phyloP scores from a whole-genome alignment of 169 alveolate species.

The Plasmodium cynomolgi region DNA sequence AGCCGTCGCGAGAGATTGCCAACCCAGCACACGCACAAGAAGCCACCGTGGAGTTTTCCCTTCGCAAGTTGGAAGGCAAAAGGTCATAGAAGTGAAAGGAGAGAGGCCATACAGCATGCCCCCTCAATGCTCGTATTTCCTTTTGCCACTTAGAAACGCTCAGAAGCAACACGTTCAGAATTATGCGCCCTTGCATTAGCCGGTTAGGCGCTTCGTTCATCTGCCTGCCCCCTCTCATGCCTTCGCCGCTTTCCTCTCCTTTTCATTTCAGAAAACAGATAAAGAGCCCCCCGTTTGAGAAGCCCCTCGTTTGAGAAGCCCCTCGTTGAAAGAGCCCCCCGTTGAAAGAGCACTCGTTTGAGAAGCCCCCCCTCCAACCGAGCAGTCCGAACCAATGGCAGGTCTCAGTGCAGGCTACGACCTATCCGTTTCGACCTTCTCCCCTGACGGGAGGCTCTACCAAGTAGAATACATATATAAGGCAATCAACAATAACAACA shows the following conservation, averaged over 20 bases:
- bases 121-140: background rate
- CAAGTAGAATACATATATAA: conserved; percentile 96
- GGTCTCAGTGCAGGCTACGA: conserved; percentile 94
- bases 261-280: background rate
- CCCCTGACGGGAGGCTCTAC: conserved; percentile 97
- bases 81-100: background rate
- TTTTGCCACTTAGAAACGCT: background rate
- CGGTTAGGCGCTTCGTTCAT: background rate
- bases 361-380: too few relatives aligned
- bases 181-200: background rate
- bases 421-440: conserved; percentile 94
- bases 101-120: background rate
- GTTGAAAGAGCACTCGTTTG: background rate
- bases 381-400: conserved; percentile 80
- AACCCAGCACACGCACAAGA: background rate
- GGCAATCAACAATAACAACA: conserved; percentile 93
- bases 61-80: background rate
- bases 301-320: too few relatives aligned
- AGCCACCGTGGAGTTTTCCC: background rate
- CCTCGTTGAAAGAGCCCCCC: background rate
- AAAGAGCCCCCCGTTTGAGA: background rate
- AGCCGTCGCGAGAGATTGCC: background rate
- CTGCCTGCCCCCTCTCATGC: background rate
- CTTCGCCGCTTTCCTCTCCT: background rate
- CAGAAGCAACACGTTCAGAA: background rate